Percentiles rank a stretch among this genome's conserved stretches.
These are phyloP conservation scores for Cystobasidium tubakii DNA, from an alignment of 768 basidiomycete species.

Conservation along the genomic window DNA sequence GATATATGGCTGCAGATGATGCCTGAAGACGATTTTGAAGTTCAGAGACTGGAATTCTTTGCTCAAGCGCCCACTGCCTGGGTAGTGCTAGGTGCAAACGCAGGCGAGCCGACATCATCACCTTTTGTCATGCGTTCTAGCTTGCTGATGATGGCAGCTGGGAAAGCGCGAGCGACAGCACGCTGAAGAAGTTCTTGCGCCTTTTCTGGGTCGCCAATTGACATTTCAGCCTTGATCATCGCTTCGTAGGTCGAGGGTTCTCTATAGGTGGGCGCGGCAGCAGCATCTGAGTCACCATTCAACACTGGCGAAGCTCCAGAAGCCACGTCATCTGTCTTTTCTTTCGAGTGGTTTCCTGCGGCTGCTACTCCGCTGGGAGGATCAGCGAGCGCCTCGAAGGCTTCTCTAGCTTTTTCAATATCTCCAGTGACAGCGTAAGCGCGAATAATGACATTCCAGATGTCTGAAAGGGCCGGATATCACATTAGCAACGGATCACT, in stretches of 20 bases:
- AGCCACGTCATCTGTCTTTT: slow-evolving; percentile 52
- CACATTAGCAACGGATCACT: neutral
- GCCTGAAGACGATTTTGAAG: neutral
- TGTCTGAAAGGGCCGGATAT: neutral
- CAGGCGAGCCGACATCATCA: slow-evolving; percentile 14
- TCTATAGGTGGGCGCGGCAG: slow-evolving; percentile 62
- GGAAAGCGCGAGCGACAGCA: slow-evolving; percentile 44
- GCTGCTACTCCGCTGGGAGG: slow-evolving; percentile 79
- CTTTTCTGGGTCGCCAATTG: slow-evolving; percentile 63
- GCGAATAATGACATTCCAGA: slow-evolving; percentile 54
- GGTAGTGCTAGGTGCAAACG: neutral
- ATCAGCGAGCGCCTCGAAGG: slow-evolving; percentile 77
- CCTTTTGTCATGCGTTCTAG: slow-evolving; percentile 46
- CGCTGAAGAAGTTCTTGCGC: slow-evolving; percentile 63
- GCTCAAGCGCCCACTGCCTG: neutral
- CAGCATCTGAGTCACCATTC: neutral
- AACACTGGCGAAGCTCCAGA: neutral
- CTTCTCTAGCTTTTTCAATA: slow-evolving; percentile 63
- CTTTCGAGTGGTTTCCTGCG: slow-evolving; percentile 74
- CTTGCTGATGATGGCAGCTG: slow-evolving; percentile 33
- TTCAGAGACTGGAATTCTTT: no score
- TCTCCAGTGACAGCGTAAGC: slow-evolving; percentile 65
- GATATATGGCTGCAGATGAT: neutral
- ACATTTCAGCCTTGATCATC: slow-evolving; percentile 88
- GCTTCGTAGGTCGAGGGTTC: slow-evolving; percentile 94